Base-by-base conservation (phyloP, 305 asterid genomes). In the Withania somnifera region DNA sequence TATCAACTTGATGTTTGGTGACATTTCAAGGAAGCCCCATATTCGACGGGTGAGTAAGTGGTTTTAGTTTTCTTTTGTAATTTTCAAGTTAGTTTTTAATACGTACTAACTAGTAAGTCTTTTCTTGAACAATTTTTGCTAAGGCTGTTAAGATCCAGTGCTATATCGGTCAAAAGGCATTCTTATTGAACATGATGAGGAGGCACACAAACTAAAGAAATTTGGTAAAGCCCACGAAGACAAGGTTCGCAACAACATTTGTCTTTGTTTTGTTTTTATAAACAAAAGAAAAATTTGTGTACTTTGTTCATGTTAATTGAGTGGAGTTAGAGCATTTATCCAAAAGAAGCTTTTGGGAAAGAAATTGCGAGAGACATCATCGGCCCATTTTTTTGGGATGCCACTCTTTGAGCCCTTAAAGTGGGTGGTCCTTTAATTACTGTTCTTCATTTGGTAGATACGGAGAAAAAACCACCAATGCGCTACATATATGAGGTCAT, bases 161-260 rank as follows among this genome's bases (percentile, higher is more conserved):
- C 26, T 71, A 45, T 61, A 45, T 80, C 45, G 54, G 20, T 63
- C 56, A 32, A 11, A 47, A 38, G 68, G 38, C 19, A 8, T 2
- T 61, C 11, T 28, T 61, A 40, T 28, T 63, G 77, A 80, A 80
- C 40, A 45, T 63, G 77, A 63, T 80, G 83, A 80, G 83, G 34
- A 45, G 63, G 8, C 63, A 58, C 28, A 80, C 45, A 40, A 30
- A 40, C 20, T 58, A 61, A 28, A 61, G 19, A 61, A 61, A 61
- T 13, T 61, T 61, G 68, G 68, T 61, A 14, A 61, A 61, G 63
- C 28, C 83, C 14, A 22, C 58, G 4, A 60, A 30, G 15, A 63
- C 78, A 32, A 80, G 77, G 17, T 80, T 80, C 6, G 28, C 83
- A 19, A 63, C 63, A 19, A 10, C 20, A 13, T 61, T 80, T 13